phyloP scores from a whole-genome alignment of 2,329 filamentous ascomycete species.

The Pseudogymnoascus sp. region DNA sequence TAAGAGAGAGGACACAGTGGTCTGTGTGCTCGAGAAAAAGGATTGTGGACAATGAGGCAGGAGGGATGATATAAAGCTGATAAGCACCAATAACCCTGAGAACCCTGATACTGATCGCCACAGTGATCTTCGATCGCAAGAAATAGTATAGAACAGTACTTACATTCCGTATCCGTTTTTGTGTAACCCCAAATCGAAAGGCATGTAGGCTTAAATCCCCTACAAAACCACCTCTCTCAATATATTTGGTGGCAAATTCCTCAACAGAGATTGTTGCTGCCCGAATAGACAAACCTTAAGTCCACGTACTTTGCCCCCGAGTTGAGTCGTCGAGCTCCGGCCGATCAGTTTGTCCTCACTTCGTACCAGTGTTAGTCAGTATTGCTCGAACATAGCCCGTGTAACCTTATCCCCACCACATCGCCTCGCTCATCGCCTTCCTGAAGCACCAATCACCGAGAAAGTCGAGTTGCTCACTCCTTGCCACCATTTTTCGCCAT shows the following conservation, averaged over 20 bases:
- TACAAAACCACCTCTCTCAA: neutral
- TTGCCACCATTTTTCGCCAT: neutral
- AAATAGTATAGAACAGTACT: constrained; percentile 5
- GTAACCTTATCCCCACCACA: constrained; percentile 7
- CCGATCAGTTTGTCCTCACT: neutral
- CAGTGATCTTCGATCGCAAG: neutral
- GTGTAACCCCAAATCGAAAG: neutral
- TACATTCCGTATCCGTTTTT: neutral
- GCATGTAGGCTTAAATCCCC: neutral
- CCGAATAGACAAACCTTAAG: constrained; percentile 1
- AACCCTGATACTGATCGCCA: neutral
- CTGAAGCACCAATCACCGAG: neutral
- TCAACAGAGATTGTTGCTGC: neutral
- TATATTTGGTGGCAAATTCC: constrained; percentile 2
- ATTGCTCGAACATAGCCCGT: neutral
- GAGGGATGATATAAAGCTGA: neutral
- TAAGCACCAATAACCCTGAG: neutral
- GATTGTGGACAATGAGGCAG: neutral
- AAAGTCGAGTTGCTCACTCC: neutral
- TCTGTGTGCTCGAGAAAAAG: neutral
- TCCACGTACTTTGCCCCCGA: neutral
- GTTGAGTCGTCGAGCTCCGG: neutral
- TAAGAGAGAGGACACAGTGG: neutral
- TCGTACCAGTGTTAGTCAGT: neutral
- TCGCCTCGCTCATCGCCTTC: neutral